Percentiles rank a stretch among this genome's conserved stretches.
phyloP scores from a whole-genome alignment of 2,329 filamentous ascomycete species.

The Talaromyces piceae region DNA sequence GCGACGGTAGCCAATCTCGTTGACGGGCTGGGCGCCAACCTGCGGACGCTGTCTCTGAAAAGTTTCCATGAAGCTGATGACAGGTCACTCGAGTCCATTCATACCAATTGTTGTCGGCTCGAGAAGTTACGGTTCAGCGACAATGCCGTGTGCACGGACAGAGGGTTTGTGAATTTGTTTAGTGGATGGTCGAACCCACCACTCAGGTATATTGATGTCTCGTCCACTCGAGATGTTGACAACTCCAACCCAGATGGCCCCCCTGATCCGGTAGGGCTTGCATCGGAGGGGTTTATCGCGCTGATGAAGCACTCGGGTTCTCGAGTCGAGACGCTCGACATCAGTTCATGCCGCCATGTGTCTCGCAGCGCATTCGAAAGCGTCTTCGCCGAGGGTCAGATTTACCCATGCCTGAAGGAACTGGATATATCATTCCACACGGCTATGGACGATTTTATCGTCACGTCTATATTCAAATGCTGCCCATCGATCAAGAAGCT shows the following conservation, averaged over 20 bases:
- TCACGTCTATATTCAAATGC: conserved; percentile 37
- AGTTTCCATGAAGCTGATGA: conserved; percentile 62
- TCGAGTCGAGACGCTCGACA: conserved; percentile 59
- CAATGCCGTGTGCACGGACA: conserved; percentile 68
- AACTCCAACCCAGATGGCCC: conserved; percentile 59
- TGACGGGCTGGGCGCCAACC: conserved; percentile 51
- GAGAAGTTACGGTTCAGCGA: conserved; percentile 74
- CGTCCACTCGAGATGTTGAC: conserved; percentile 70
- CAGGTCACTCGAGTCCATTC: conserved; percentile 61
- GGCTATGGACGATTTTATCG: conserved; percentile 38
- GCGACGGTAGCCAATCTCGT: conserved; percentile 57
- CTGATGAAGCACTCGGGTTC: conserved; percentile 77
- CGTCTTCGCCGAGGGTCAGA: conserved; percentile 57
- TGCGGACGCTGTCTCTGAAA: conserved; percentile 73
- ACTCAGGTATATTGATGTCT: conserved; percentile 64
- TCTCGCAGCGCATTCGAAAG: conserved; percentile 62
- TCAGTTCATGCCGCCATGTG: conserved; percentile 83
- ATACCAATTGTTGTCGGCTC: conserved; percentile 59
- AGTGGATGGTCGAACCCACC: conserved; percentile 66
- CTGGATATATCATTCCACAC: conserved; percentile 67
- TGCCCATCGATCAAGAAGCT: conserved; percentile 47
- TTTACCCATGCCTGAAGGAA: conserved; percentile 61
- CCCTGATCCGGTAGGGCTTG: conserved; percentile 61
- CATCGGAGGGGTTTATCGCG: conserved; percentile 65
- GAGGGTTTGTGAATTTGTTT: conserved; percentile 66